Percentiles rank a stretch among this genome's conserved stretches.
These are phyloP conservation scores for Nemania bipapillata DNA, from an alignment of 2,329 filamentous ascomycete species.

Conservation along the genomic window DNA sequence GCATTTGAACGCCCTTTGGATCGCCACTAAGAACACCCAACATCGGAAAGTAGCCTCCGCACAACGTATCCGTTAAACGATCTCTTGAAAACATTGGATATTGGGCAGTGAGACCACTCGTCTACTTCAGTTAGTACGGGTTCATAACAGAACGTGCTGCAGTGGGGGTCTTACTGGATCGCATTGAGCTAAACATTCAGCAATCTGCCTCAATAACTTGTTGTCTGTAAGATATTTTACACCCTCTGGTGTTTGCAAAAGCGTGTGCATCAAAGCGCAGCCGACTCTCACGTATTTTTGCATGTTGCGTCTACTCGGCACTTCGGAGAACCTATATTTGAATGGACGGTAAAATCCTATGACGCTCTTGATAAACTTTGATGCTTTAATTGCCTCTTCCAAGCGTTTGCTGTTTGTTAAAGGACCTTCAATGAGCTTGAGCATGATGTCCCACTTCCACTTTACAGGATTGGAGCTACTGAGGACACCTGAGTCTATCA, in stretches of 20 bases:
- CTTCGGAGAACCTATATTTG: slow-evolving; percentile 92
- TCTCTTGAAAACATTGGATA: slow-evolving; percentile 89
- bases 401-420: slow-evolving; percentile 89
- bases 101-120: slow-evolving; percentile 79
- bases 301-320: slow-evolving; percentile 89
- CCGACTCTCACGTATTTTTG: slow-evolving; percentile 93
- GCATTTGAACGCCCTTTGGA: slow-evolving; percentile 82
- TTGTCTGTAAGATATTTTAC: slow-evolving; percentile 87
- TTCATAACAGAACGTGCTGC: background rate
- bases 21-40: slow-evolving; percentile 87
- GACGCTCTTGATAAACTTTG: slow-evolving; percentile 94
- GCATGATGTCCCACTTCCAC: slow-evolving; percentile 96
- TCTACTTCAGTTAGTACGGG: slow-evolving; percentile 55
- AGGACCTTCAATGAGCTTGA: slow-evolving; percentile 91
- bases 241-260: slow-evolving; percentile 87
- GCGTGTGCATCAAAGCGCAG: slow-evolving; percentile 84
- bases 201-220: slow-evolving; percentile 91
- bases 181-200: slow-evolving; percentile 93
- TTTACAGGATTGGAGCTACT: slow-evolving; percentile 91
- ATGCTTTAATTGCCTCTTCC: slow-evolving; percentile 92
- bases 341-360: slow-evolving; percentile 96
- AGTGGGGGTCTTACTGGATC: slow-evolving; percentile 72
- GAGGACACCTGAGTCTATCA: slow-evolving; percentile 84
- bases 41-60: slow-evolving; percentile 93
- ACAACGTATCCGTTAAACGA: slow-evolving; percentile 85